Evolutionary conservation across 371 early-diverging fungal species (phyloP).

Genomic region (Syncephalastrum contaminatum): DNA sequence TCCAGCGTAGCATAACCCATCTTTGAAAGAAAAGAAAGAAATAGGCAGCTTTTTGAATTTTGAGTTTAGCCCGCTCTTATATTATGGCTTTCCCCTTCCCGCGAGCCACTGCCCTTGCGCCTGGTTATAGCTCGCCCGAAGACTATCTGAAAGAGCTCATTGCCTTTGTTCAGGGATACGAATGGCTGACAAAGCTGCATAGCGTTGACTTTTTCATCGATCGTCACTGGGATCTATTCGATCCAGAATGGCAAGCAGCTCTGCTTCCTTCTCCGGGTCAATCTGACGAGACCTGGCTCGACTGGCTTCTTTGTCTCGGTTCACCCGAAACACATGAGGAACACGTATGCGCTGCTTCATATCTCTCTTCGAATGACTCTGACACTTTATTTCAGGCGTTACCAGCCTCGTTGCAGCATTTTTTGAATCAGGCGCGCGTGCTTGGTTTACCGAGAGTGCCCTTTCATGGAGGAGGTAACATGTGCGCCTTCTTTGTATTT

Average conservation of each 20-base stretch:
- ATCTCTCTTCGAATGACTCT: not conserved
- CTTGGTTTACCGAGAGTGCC: conserved; percentile 8
- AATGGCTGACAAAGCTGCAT: conserved; percentile 45
- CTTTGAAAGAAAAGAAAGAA: not conserved
- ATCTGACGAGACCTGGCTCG: conserved; percentile 11
- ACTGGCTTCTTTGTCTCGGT: conserved; percentile 12
- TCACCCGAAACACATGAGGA: not conserved
- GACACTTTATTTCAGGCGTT: conserved; percentile 3
- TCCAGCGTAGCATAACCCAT: conserved; percentile 59
- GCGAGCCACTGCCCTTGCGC: not conserved
- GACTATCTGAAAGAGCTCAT: conserved; percentile 38
- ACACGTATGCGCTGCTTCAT: not conserved
- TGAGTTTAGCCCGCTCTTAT: no score
- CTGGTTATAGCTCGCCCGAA: conserved; percentile 10
- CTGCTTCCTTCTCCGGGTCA: conserved; percentile 14
- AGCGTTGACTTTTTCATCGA: conserved; percentile 54
- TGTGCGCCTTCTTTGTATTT: not conserved
- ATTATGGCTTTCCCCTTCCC: no score
- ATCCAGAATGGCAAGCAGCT: conserved; percentile 46
- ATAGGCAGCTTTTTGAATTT: not conserved
- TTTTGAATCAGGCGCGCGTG: conserved; percentile 4
- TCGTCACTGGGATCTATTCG: conserved; percentile 47
- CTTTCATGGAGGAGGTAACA: not conserved
- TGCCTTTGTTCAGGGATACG: conserved; percentile 29
- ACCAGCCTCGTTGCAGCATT: conserved; percentile 14